Evolutionary conservation across 257 asterid genomes (phyloP).

Genomic region (Solanum ahanhuiri): DNA sequence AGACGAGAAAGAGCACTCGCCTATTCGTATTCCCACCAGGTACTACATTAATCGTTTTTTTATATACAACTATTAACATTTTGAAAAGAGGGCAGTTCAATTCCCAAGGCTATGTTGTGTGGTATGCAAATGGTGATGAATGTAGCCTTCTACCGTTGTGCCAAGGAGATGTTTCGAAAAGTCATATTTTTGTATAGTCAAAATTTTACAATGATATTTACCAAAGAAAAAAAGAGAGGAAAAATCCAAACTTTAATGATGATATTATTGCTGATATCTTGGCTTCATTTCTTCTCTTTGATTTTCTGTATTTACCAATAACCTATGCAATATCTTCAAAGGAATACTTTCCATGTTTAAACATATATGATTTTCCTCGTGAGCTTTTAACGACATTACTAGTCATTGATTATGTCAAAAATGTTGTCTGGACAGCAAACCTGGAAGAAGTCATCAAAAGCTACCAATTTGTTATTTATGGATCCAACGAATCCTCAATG

Average conservation of each 20-base stretch:
- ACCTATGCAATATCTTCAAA: neutral
- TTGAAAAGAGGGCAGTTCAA: neutral
- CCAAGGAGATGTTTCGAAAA: neutral
- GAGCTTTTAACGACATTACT: neutral
- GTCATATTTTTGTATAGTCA: neutral
- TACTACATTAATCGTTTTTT: neutral
- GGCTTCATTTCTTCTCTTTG: neutral
- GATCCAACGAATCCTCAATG: constrained; percentile 95
- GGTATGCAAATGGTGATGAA: neutral
- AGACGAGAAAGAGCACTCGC: constrained; percentile 16
- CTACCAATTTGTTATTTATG: constrained; percentile 70
- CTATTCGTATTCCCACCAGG: constrained; percentile 16
- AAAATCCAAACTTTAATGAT: neutral
- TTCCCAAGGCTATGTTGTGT: neutral
- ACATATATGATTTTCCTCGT: neutral
- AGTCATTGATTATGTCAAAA: neutral
- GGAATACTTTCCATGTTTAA: neutral
- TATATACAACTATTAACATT: neutral
- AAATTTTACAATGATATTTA: neutral
- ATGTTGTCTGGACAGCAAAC: constrained; percentile 47
- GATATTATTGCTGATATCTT: neutral
- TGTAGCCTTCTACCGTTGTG: neutral
- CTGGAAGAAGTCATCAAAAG: constrained; percentile 71
- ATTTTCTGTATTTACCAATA: neutral
- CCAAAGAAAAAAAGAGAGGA: neutral